Conservation (phyloP, 805 yeast genomes). For the Trichomonascus vanleenenianus region DNA sequence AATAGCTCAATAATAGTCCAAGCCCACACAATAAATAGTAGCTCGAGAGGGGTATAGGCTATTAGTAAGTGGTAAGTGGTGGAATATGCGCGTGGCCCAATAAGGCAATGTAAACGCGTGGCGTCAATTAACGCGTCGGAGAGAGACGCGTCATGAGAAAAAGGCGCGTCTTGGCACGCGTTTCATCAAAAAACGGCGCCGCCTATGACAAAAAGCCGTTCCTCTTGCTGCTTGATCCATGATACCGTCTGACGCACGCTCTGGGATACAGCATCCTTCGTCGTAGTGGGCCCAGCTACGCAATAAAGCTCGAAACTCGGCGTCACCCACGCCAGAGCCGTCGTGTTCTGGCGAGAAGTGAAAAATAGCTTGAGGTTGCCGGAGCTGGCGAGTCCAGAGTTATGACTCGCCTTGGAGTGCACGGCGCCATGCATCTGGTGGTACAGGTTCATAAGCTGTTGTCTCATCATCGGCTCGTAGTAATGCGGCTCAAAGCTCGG, state of each 20-base stretch:
- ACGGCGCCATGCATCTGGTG: conserved; percentile 33
- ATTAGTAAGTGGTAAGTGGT: too few species aligned
- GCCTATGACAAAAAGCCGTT: conserved; percentile 62
- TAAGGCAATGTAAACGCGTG: too few species aligned
- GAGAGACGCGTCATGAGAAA: too few species aligned
- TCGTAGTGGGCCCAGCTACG: conserved; percentile 49
- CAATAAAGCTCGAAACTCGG: conserved; percentile 56
- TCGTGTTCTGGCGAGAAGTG: conserved; percentile 17
- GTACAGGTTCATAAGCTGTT: conserved; percentile 22
- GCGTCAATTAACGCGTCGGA: neutral
- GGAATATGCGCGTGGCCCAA: too few species aligned
- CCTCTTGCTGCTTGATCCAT: conserved; percentile 72
- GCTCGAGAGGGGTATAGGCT: too few species aligned
- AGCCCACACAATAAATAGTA: too few species aligned
- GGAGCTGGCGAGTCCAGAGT: neutral
- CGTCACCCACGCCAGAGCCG: conserved; percentile 48
- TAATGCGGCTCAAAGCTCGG: conserved; percentile 34
- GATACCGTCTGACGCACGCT: conserved; percentile 57
- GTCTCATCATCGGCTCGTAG: conserved; percentile 19
- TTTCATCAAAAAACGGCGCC: conserved; percentile 51
- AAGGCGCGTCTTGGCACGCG: neutral
- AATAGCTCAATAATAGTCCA: too few species aligned
- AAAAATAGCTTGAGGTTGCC: conserved; percentile 24
- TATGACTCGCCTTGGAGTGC: conserved; percentile 19
- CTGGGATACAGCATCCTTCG: conserved; percentile 47